Conservation (phyloP, 257 asterid genomes). For the Mitragyna speciosa region DNA sequence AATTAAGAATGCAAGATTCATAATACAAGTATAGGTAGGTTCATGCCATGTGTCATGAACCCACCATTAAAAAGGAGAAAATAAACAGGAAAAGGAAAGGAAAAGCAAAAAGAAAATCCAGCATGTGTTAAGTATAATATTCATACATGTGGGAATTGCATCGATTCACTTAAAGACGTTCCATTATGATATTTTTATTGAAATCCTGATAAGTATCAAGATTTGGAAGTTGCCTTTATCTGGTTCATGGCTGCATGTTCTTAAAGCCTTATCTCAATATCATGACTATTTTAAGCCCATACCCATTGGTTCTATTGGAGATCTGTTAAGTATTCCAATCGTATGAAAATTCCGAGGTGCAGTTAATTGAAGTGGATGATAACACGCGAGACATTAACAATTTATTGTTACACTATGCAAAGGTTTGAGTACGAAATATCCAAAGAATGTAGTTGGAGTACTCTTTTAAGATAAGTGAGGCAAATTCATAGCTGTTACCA, state of each 20-base stretch:
- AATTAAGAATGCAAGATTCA: no score
- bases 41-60: not conserved
- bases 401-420: no score
- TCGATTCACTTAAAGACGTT: not conserved
- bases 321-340: not conserved
- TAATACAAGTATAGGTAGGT: no score
- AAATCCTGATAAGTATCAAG: not conserved
- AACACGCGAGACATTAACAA: not conserved
- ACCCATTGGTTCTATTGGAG: not conserved
- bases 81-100: no score
- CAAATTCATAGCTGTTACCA: no score
- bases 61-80: not conserved
- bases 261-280: not conserved
- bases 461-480: no score
- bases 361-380: not conserved
- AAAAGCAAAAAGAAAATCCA: not conserved
- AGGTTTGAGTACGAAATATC: not conserved
- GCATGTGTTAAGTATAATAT: not conserved
- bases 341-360: not conserved
- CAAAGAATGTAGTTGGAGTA: no score
- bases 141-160: not conserved
- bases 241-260: not conserved
- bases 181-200: not conserved
- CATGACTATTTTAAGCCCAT: not conserved
- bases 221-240: not conserved